Evolutionary conservation across 2,329 filamentous ascomycete species (phyloP).

Genomic region (Penicillium sp.): DNA sequence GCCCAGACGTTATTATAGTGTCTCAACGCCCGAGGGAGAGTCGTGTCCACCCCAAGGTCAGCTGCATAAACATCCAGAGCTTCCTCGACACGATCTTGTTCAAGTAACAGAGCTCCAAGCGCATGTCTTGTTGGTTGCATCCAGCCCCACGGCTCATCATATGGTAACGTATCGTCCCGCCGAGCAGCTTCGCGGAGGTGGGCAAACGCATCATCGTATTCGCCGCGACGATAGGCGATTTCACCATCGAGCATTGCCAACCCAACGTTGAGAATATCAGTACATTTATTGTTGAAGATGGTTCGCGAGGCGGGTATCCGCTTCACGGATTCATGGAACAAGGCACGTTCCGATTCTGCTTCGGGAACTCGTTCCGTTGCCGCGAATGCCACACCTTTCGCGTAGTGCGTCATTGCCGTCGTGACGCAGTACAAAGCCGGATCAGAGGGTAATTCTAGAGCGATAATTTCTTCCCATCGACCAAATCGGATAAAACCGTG

Average conservation of each 20-base stretch:
- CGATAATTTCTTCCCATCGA: constrained; percentile 68
- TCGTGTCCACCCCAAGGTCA: constrained; percentile 61
- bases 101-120: constrained; percentile 68
- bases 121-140: constrained; percentile 75
- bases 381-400: constrained; percentile 66
- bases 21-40: constrained; percentile 64
- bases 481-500: constrained; percentile 76
- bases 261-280: constrained; percentile 65
- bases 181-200: constrained; percentile 61
- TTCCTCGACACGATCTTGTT: constrained; percentile 61
- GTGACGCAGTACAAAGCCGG: constrained; percentile 66
- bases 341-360: constrained; percentile 53
- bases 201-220: constrained; percentile 61
- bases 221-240: constrained; percentile 66
- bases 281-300: constrained; percentile 68
- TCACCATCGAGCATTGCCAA: constrained; percentile 71
- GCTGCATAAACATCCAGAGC: constrained; percentile 61
- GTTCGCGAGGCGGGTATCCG: constrained; percentile 62
- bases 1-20: constrained; percentile 78
- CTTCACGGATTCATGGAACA: constrained; percentile 56
- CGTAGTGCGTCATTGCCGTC: constrained; percentile 69
- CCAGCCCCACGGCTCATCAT: constrained; percentile 78
- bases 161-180: constrained; percentile 65
- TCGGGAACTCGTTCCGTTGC: constrained; percentile 57
- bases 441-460: constrained; percentile 60